A percentile compares a stretch with the other conserved stretches of the same genome.
phyloP scores from a whole-genome alignment of 1,284 basidiomycete genomes.

The Afroboletus lepidellus region DNA sequence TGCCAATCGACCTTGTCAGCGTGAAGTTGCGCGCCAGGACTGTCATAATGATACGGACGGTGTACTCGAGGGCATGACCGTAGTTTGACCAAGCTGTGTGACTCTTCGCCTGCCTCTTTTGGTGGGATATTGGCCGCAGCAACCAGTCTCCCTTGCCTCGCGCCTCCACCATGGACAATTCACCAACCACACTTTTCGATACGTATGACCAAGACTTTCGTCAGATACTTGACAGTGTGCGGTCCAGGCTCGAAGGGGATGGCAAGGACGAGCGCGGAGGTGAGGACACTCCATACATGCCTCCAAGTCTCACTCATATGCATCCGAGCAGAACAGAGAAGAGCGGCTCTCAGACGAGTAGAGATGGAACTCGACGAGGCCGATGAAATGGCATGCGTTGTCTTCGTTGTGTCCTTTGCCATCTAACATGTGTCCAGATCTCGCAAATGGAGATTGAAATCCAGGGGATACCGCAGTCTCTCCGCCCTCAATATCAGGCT shows the following conservation, averaged over 20 bases:
- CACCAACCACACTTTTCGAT: conserved; percentile 77
- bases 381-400: conserved; percentile 82
- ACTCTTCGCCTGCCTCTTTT: conserved; percentile 29
- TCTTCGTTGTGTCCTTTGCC: not conserved
- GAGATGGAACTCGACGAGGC: conserved; percentile 98
- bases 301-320: not conserved
- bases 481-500: conserved; percentile 71
- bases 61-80: conserved; percentile 41
- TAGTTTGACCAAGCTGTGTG: not conserved
- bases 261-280: conserved; percentile 57
- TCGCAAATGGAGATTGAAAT: conserved; percentile 99
- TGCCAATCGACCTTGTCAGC: conserved; percentile 32
- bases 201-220: conserved; percentile 81
- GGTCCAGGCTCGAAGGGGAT: conserved; percentile 65
- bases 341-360: conserved; percentile 78
- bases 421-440: conserved; percentile 50
- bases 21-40: conserved; percentile 1
- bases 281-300: conserved; percentile 32
- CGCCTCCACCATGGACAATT: conserved; percentile 64
- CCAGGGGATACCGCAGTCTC: conserved; percentile 89
- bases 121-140: conserved; percentile 26
- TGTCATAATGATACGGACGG: conserved; percentile 35
- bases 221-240: conserved; percentile 67
- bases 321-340: conserved; percentile 68
- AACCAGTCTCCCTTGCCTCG: not conserved